phyloP scores from a whole-genome alignment of 2,329 filamentous ascomycete species.

The Claviceps purpurea region DNA sequence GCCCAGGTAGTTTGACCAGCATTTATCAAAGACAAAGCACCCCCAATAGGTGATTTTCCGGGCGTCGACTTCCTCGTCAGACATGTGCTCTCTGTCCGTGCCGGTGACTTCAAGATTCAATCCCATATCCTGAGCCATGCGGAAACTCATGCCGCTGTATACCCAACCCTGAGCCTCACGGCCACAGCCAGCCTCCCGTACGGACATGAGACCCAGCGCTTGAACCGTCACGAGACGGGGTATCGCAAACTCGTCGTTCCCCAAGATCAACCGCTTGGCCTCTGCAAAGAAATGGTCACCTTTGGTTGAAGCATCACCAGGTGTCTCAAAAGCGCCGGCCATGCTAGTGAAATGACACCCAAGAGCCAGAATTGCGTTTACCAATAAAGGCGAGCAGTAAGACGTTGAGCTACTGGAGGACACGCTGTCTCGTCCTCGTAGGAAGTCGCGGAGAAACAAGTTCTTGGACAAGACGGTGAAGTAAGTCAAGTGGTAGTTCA shows the following conservation, averaged over 20 bases:
- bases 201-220: slow-evolving; percentile 88
- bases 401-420: slow-evolving; percentile 38
- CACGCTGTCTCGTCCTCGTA: slow-evolving; percentile 49
- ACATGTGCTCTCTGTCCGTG: slow-evolving; percentile 46
- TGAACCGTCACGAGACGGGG: slow-evolving; percentile 83
- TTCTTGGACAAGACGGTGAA: slow-evolving; percentile 83
- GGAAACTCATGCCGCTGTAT: slow-evolving; percentile 95
- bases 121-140: slow-evolving; percentile 91
- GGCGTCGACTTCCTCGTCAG: slow-evolving; percentile 78
- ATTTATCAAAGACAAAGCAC: slow-evolving; percentile 96
- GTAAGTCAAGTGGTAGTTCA: slow-evolving; percentile 94
- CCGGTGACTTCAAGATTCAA: slow-evolving; percentile 71
- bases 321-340: slow-evolving; percentile 54
- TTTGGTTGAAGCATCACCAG: slow-evolving; percentile 68
- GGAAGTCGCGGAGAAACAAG: slow-evolving; percentile 77
- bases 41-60: slow-evolving; percentile 93
- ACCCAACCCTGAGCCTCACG: slow-evolving; percentile 95
- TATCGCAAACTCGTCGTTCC: slow-evolving; percentile 87
- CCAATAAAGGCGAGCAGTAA: slow-evolving; percentile 79
- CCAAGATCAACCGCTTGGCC: slow-evolving; percentile 76
- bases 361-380: slow-evolving; percentile 86
- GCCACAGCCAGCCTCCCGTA: slow-evolving; percentile 86
- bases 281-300: slow-evolving; percentile 95
- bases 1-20: slow-evolving; percentile 94
- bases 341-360: slow-evolving; percentile 86